A percentile compares a stretch with the other conserved stretches of the same genome.
Evolutionary conservation across 768 basidiomycete genomes (phyloP).

Genomic region (Tricholoma saponaceum): DNA sequence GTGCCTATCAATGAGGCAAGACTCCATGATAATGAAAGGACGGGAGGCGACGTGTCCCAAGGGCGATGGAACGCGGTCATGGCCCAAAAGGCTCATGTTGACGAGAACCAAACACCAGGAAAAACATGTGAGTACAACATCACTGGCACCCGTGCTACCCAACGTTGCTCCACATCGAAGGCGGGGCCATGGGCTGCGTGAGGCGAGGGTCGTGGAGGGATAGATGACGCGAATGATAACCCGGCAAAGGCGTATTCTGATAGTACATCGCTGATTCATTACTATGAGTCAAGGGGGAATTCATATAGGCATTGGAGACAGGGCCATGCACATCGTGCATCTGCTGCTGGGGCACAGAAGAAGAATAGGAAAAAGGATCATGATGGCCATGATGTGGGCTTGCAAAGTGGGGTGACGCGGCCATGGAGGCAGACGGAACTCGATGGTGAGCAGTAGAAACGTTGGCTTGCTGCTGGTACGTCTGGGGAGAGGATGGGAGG

Average conservation of each 20-base stretch:
- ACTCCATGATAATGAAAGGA: conserved; percentile 1
- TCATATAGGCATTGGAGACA: conserved; percentile 13
- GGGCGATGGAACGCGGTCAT: not conserved
- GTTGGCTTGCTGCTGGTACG: conserved; percentile 7
- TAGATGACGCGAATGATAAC: conserved; percentile 23
- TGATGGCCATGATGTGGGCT: conserved; percentile 17
- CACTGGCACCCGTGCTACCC: conserved; percentile 16
- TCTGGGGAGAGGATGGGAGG: conserved; percentile 9
- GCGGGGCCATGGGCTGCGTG: conserved; percentile 21
- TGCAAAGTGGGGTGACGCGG: conserved; percentile 17
- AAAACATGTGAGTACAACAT: not conserved
- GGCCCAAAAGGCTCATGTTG: not conserved
- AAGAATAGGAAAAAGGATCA: conserved; percentile 25
- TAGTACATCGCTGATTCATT: conserved; percentile 14
- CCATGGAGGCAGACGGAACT: conserved; percentile 22
- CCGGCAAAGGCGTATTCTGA: conserved; percentile 10
- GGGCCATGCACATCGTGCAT: conserved; percentile 19
- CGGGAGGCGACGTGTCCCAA: not conserved
- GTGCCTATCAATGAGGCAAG: not conserved
- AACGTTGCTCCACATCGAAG: conserved; percentile 30
- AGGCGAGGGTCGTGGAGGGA: conserved; percentile 27
- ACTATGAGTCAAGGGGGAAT: conserved; percentile 7
- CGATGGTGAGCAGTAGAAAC: conserved; percentile 22
- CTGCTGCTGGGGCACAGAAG: conserved; percentile 15
- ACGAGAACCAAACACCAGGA: not conserved